A percentile compares a stretch with the other conserved stretches of the same genome.
Conservation (phyloP, 176 grass and related monocot genomes). For the Saccharum officinarum region DNA sequence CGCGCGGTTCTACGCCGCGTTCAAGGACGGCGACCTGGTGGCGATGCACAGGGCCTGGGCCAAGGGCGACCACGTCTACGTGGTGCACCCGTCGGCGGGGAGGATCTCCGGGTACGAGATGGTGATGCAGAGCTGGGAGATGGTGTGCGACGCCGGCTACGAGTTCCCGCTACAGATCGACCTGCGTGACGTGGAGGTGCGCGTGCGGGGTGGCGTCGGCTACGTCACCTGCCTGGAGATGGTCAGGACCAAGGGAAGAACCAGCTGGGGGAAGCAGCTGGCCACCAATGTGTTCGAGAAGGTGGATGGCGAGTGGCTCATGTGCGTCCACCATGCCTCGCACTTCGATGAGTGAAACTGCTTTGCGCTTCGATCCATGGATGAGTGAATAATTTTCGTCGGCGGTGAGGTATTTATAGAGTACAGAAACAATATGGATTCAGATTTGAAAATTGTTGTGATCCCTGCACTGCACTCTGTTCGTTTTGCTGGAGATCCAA, state of each 20-base stretch:
- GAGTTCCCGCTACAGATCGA: slow-evolving; percentile 88
- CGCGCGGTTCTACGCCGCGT: slow-evolving; percentile 67
- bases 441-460: background rate
- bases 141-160: slow-evolving; percentile 60
- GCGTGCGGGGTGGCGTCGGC: slow-evolving; percentile 61
- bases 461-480: too few relatives aligned
- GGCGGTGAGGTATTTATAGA: slow-evolving; percentile 1
- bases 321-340: slow-evolving; percentile 85
- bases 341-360: slow-evolving; percentile 59
- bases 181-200: slow-evolving; percentile 75
- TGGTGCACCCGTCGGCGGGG: slow-evolving; percentile 72
- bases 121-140: slow-evolving; percentile 94
- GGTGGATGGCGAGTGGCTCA: slow-evolving; percentile 71
- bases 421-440: slow-evolving; percentile 20
- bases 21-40: slow-evolving; percentile 68
- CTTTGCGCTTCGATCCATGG: slow-evolving; percentile 21
- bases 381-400: slow-evolving; percentile 28
- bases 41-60: slow-evolving; percentile 67
- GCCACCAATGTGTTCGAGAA: slow-evolving; percentile 86
- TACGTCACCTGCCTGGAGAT: slow-evolving; percentile 83
- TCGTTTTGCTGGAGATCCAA: too few relatives aligned
- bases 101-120: slow-evolving; percentile 70
- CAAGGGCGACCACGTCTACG: slow-evolving; percentile 76
- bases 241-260: slow-evolving; percentile 67
- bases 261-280: slow-evolving; percentile 80